Conservation (phyloP, 345 rosid species). For the Moricandia moricandioides region DNA sequence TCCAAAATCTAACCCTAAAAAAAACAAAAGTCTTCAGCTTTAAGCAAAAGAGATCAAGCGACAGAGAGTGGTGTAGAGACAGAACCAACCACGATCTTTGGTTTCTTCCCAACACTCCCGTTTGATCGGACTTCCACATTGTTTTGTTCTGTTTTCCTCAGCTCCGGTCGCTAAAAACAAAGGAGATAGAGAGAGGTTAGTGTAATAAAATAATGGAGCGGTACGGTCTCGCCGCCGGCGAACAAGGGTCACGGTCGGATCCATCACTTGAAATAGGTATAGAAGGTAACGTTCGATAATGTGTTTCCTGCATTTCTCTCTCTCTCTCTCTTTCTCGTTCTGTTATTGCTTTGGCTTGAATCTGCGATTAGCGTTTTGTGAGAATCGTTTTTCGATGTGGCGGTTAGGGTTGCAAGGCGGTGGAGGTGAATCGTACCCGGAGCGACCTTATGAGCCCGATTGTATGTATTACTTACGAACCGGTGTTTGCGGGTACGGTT, state of each 20-base stretch:
- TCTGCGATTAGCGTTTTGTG: constrained; percentile 15
- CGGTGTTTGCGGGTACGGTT: constrained; percentile 78
- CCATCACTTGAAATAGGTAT: constrained; percentile 66
- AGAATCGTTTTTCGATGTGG: constrained; percentile 47
- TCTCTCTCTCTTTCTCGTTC: constrained; percentile 1
- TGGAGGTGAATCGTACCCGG: constrained; percentile 59
- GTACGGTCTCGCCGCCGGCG: constrained; percentile 57
- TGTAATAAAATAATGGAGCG: constrained; percentile 47
- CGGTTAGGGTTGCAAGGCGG: constrained; percentile 53
- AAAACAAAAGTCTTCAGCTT: constrained; percentile 7
- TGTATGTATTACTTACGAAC: constrained; percentile 78
- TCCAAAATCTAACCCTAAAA: not conserved
- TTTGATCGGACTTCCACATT: not conserved
- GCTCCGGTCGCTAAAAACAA: not conserved
- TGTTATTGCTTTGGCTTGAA: constrained; percentile 13
- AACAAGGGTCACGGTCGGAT: constrained; percentile 60
- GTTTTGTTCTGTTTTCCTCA: constrained; percentile 3
- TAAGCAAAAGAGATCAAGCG: constrained; percentile 33
- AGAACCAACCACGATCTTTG: constrained; percentile 26
- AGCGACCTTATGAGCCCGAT: constrained; percentile 65
- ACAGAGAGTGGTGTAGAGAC: constrained; percentile 29
- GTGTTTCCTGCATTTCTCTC: constrained; percentile 20
- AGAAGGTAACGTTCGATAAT: constrained; percentile 50
- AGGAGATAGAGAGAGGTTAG: not conserved
- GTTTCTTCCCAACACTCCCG: not conserved